Evolutionary conservation across 2,329 filamentous ascomycete genomes (phyloP).

Genomic region (Stenocarpella maydis): DNA sequence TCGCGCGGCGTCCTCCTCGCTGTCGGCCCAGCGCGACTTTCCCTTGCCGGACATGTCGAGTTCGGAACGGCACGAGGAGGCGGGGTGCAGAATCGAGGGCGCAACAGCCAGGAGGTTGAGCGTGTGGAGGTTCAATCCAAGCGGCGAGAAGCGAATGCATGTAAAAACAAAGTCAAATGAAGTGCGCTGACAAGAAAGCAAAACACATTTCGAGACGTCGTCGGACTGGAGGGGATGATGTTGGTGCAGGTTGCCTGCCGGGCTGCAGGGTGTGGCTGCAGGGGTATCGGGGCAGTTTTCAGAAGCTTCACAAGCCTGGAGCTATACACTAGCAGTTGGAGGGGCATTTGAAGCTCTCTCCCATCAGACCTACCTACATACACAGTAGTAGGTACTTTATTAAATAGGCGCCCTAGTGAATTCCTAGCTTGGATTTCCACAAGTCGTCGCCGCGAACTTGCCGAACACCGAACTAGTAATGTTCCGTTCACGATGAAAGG

Average conservation of each 20-base stretch:
- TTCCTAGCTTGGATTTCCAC: constrained; percentile 1
- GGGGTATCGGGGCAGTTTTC: not conserved
- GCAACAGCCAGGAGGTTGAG: not conserved
- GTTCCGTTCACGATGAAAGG: constrained; percentile 3
- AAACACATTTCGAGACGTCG: not conserved
- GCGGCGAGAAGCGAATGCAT: not conserved
- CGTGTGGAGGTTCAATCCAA: not conserved
- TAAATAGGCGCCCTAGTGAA: no score
- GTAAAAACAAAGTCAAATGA: not conserved
- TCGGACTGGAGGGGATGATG: not conserved
- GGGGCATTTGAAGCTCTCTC: no score
- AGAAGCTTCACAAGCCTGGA: constrained; percentile 14
- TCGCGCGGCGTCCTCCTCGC: constrained; percentile 80
- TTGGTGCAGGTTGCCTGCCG: constrained; percentile 30
- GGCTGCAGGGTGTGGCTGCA: not conserved
- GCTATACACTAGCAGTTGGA: no score
- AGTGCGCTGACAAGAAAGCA: not conserved
- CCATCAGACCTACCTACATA: no score
- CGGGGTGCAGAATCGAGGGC: not conserved
- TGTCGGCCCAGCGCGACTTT: constrained; percentile 88
- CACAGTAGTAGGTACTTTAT: no score
- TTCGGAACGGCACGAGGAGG: not conserved
- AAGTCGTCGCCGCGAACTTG: not conserved
- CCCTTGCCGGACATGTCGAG: constrained; percentile 64
- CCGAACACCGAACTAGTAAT: constrained; percentile 3